Evolutionary conservation across 352 stramenopile genomes (phyloP), one percentile per base, ranked within the genome.

Genomic region (Pythium aristosporum): DNA sequence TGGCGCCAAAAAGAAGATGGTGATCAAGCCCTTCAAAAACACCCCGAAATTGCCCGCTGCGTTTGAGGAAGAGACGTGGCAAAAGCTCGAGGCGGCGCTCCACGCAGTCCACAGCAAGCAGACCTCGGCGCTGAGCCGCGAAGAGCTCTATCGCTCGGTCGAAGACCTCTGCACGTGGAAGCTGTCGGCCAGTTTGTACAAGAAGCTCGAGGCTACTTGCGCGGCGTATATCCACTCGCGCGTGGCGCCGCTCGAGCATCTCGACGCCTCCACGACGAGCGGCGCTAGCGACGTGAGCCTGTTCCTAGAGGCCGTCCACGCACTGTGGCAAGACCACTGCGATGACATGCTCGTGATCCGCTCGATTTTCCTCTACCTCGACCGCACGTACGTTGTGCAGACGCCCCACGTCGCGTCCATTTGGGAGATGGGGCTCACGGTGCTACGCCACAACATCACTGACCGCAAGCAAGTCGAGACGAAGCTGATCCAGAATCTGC

Each of bases 91-190:
- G 49, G 71, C 77, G 5, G 85, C 86, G 20, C 75, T 96, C 21
- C 53, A 74, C 16, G 78, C 79, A 1, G 80, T 96, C 43, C 77
- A 93, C 43, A 69, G 56, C 41, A 92, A 94, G 61, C 68, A 91
- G 58, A 74, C 80, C 39, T 85, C 82, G 23, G 56, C 72, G 30
- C 72, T 89, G 9, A 92, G 81, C 30, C 71, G 86, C 44, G 85
- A 96, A 66, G 88, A 96, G 63, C 76, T 96, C 10, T 96, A 95
- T 47, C 80, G 86, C 61, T 77, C 80, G 0, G 87, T 94, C 10
- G 87, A 94, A 66, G 92, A 97, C 62, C 76, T 98, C 62, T 98
- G 92, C 80, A 94, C 93, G 48, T 96, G 96, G 82, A 98, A 97
- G 69, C 96, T 96, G 79, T 87, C 88, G 4, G 71, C 78, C 5